Evolutionary conservation across 2,329 filamentous ascomycete species (phyloP).

Genomic region (Pseudopithomyces chartarum): DNA sequence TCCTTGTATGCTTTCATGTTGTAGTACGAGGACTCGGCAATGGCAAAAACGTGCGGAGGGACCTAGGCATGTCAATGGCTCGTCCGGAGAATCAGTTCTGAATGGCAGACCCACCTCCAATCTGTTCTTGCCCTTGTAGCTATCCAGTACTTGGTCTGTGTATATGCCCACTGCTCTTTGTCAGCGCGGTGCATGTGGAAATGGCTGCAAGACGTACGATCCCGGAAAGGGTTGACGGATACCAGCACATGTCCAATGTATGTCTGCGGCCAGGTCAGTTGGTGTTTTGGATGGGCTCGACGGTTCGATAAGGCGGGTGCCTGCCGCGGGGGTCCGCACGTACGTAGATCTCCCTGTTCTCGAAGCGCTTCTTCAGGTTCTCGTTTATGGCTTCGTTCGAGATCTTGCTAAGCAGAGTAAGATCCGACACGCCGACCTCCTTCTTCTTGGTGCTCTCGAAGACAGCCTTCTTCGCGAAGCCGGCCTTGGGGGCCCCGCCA

Average conservation of each 20-base stretch:
- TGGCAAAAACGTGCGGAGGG: conserved; percentile 95
- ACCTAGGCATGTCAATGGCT: conserved; percentile 51
- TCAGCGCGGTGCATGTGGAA: conserved; percentile 41
- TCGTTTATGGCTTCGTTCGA: conserved; percentile 99
- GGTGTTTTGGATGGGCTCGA: conserved; percentile 14
- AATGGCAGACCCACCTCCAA: conserved; percentile 63
- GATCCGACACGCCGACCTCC: conserved; percentile 96
- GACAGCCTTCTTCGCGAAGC: conserved; percentile 90
- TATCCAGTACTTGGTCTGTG: conserved; percentile 89
- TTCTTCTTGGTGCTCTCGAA: conserved; percentile 99
- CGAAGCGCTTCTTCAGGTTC: conserved; percentile 96
- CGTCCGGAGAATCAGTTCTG: not conserved
- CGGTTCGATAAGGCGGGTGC: conserved; percentile 24
- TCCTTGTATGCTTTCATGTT: conserved; percentile 99
- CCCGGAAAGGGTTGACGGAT: conserved; percentile 96
- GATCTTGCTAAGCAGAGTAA: conserved; percentile 97
- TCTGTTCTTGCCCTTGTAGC: conserved; percentile 95
- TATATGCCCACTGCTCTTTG: conserved; percentile 79
- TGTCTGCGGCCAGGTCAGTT: conserved; percentile 61
- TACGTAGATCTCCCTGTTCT: conserved; percentile 94
- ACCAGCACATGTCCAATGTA: conserved; percentile 99
- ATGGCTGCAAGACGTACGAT: conserved; percentile 59
- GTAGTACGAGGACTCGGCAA: conserved; percentile 95
- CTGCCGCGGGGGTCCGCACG: conserved; percentile 40
- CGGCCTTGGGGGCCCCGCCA: conserved; percentile 55